Conservation (phyloP, 148 eudicot species). For the Nyssa sinensis region DNA sequence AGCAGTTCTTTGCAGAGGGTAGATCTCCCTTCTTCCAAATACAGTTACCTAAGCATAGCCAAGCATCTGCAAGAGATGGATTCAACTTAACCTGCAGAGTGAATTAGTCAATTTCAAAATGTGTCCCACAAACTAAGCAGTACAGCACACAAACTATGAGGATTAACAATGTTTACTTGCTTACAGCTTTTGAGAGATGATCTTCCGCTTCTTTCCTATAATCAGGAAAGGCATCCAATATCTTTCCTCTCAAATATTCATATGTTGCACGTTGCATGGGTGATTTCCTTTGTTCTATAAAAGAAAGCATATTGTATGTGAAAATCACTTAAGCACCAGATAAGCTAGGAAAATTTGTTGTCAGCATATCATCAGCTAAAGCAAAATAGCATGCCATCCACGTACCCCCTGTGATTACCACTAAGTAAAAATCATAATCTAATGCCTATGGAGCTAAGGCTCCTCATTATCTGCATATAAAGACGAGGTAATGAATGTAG, state of each 20-base stretch:
- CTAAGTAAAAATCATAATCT: neutral
- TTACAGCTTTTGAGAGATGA: slow-evolving; percentile 96
- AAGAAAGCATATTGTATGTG: neutral
- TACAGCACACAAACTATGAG: slow-evolving; percentile 1
- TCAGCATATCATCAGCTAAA: too few relatives aligned
- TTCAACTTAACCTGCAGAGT: slow-evolving; percentile 78
- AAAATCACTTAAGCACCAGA: neutral
- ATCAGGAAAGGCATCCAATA: slow-evolving; percentile 80
- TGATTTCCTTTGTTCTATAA: slow-evolving; percentile 70
- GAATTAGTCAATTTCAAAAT: slow-evolving; percentile 16
- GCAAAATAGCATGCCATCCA: neutral
- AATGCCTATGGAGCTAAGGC: neutral
- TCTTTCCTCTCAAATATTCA: slow-evolving; percentile 85
- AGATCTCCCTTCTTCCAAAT: slow-evolving; percentile 94
- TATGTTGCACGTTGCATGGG: slow-evolving; percentile 70
- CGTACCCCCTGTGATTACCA: neutral
- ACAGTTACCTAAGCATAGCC: slow-evolving; percentile 87
- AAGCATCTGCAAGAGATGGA: slow-evolving; percentile 89
- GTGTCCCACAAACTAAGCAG: slow-evolving; percentile 5
- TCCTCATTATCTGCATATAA: neutral
- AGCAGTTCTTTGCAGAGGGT: slow-evolving; percentile 68
- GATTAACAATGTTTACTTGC: slow-evolving; percentile 12
- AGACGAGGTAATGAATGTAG: neutral
- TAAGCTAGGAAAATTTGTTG: neutral
- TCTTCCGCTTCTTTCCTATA: slow-evolving; percentile 93